These are phyloP conservation scores for Mycena albidolilacea DNA, from an alignment of 768 basidiomycete genomes.

Conservation along the genomic window DNA sequence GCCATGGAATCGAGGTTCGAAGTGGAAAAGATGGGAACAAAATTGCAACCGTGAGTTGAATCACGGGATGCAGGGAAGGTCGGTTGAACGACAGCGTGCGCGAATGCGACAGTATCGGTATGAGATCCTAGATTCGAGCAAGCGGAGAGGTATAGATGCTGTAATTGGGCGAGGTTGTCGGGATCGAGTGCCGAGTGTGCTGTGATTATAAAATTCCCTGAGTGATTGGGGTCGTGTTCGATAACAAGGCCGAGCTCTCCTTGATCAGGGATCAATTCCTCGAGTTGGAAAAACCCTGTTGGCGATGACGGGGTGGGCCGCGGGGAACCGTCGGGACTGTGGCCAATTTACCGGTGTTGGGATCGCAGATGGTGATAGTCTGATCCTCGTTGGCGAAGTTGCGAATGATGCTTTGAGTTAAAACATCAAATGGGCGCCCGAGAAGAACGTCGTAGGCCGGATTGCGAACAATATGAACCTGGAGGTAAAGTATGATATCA, in stretches of 20 bases:
- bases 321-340: neutral
- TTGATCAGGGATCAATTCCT: too few species aligned
- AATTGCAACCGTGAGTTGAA: conserved; percentile 24
- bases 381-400: neutral
- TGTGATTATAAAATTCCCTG: too few species aligned
- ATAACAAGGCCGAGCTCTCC: too few species aligned
- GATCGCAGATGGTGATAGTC: neutral
- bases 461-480: too few species aligned
- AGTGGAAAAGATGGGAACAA: neutral
- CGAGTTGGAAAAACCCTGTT: too few species aligned
- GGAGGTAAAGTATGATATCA: too few species aligned
- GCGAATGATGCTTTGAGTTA: too few species aligned
- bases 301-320: neutral
- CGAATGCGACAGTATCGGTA: conserved; percentile 11
- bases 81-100: conserved; percentile 31
- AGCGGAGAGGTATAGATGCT: conserved; percentile 21
- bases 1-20: neutral
- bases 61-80: conserved; percentile 15
- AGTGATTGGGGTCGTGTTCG: too few species aligned
- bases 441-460: too few species aligned
- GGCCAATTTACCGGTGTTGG: neutral
- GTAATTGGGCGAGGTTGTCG: conserved; percentile 11
- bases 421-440: too few species aligned
- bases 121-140: conserved; percentile 18
- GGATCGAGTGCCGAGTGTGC: conserved; percentile 11